Base-by-base conservation (phyloP, 2,329 filamentous ascomycete species). In the Tolypocladium tundrense region DNA sequence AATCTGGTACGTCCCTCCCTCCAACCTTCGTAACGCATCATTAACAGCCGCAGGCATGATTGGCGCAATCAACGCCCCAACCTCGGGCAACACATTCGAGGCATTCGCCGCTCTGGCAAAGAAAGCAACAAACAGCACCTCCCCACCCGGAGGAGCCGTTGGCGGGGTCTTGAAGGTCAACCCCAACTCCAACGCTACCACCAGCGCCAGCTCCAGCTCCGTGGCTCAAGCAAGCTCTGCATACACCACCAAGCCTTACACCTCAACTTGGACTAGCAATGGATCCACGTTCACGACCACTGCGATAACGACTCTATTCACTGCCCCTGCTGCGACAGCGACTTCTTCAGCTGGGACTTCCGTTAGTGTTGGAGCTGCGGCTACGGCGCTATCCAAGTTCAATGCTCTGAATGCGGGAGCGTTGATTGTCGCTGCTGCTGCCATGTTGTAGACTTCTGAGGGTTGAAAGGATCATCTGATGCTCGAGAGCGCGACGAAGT, bases 1-100 rank as follows among this genome's bases (percentile, higher is more conserved):
- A 85, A 62, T 70, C 66, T 27, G 80, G 81, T 59, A 83, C 84
- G 78, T 35, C 2, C 27, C n/a, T 51, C 37, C 11, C 37, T 39
- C 37, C 11, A 10, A 13, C 35, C 35, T 9, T 37, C 35, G 11
- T 37, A 33, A 33, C 31, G 8, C 31, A 33, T 33, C 16, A 11
- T 13, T 50, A 14, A 50, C 16, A 33, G 4, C 4, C 27, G 2
- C 10, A 50, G 45, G 45, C 16, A 50, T 50, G 45, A 27, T 50
- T 3, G 45, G 45, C 27, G 45, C 45, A 7, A 50, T 50, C 27
- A 50, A 50, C 8, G 45, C 45, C 16, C 45, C 45, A 4, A 33
- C 77, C 81, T 56, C 78, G 77, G 57, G 79, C 79, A 40, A 40
- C 24, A 50, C 45, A 2, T 50, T 50, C 27, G 45, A 50, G 27